These are phyloP conservation scores for Cytospora paraplurivora DNA, from an alignment of 2,329 filamentous ascomycete genomes.

Conservation along the genomic window DNA sequence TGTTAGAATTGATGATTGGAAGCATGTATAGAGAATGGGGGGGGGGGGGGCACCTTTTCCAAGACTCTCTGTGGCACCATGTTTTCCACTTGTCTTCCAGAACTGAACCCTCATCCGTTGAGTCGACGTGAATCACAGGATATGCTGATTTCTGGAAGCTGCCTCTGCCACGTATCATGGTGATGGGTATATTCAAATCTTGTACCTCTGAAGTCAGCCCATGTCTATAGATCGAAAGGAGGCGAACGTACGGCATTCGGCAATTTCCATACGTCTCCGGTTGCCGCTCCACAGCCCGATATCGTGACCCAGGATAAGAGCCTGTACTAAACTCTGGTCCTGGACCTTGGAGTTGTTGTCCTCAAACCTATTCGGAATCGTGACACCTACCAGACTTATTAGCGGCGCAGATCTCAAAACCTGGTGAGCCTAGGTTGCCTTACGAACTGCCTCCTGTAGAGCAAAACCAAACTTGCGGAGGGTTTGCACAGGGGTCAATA, in stretches of 20 bases:
- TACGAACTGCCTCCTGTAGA: constrained; percentile 54
- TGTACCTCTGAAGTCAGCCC: background rate
- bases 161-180: constrained; percentile 57
- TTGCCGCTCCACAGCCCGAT: constrained; percentile 58
- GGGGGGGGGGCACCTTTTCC: constrained; percentile 55
- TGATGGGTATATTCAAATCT: constrained; percentile 36
- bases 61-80: constrained; percentile 67
- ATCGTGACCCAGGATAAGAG: constrained; percentile 51
- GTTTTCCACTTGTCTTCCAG: constrained; percentile 66
- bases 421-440: constrained; percentile 28
- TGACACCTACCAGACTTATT: constrained; percentile 34
- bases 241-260: constrained; percentile 50
- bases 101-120: constrained; percentile 56
- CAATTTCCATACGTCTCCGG: constrained; percentile 58
- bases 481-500: constrained; percentile 57
- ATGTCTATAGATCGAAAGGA: background rate
- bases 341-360: constrained; percentile 49
- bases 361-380: constrained; percentile 46
- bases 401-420: constrained; percentile 12
- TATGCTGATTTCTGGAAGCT: constrained; percentile 61
- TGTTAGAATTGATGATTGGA: background rate
- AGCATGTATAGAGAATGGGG: no score
- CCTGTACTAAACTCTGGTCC: constrained; percentile 52
- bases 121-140: constrained; percentile 50
- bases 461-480: constrained; percentile 63